Percentiles rank a stretch among this genome's conserved stretches.
phyloP scores from a whole-genome alignment of 2,329 filamentous ascomycete species.

The Sporothrix brasiliensis region DNA sequence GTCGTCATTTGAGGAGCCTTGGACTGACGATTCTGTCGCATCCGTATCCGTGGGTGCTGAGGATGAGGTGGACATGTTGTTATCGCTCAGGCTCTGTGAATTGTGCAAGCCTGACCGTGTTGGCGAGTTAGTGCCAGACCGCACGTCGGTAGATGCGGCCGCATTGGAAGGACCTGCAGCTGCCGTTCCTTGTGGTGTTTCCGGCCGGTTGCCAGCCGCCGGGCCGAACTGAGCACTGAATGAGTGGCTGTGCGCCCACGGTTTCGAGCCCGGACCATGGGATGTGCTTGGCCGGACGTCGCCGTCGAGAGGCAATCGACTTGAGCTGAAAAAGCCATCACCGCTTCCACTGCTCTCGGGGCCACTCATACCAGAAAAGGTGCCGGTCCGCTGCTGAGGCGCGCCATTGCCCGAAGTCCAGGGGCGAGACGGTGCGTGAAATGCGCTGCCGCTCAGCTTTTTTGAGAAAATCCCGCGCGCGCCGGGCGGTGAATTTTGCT shows the following conservation, averaged over 20 bases:
- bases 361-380: conserved; percentile 16
- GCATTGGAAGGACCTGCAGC: not conserved
- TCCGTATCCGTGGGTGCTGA: conserved; percentile 29
- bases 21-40: not conserved
- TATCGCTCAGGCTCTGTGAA: conserved; percentile 27
- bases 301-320: conserved; percentile 39
- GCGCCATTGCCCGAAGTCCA: conserved; percentile 30
- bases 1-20: not conserved
- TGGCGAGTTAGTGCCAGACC: conserved; percentile 35
- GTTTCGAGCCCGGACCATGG: conserved; percentile 44
- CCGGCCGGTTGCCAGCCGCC: conserved; percentile 33
- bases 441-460: conserved; percentile 46
- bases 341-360: not conserved
- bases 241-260: conserved; percentile 49
- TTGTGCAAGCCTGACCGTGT: conserved; percentile 13
- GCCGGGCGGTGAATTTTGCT: not conserved
- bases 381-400: conserved; percentile 8
- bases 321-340: not conserved
- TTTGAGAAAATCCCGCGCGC: not conserved
- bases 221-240: conserved; percentile 51
- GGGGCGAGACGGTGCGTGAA: conserved; percentile 45
- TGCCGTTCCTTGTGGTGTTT: not conserved
- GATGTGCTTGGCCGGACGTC: conserved; percentile 40
- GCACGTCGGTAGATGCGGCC: conserved; percentile 19
- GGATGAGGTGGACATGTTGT: conserved; percentile 32